A percentile compares a stretch with the other conserved stretches of the same genome.
phyloP scores from a whole-genome alignment of 139 green algal genomes.

The Mychonastes homosphaera region DNA sequence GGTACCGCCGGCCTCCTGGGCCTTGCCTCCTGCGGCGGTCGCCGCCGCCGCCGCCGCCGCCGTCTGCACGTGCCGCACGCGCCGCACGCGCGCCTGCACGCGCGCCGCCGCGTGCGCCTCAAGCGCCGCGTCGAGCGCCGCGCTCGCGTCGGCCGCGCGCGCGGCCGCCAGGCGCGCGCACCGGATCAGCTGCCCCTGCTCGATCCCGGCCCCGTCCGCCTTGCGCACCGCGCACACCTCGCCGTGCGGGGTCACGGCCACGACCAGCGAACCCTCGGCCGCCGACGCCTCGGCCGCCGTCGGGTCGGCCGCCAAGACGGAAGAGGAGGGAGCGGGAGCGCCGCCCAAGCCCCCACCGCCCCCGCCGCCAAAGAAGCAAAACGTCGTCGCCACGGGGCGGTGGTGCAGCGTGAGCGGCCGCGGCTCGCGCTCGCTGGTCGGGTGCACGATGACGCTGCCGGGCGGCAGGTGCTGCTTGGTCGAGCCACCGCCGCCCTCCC shows the following conservation, averaged over 20 bases:
- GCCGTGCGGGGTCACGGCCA: slow-evolving; percentile 5
- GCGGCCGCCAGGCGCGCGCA: too few species aligned
- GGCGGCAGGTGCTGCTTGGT: not conserved
- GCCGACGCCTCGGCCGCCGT: slow-evolving; percentile 60
- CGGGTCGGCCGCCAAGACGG: slow-evolving; percentile 60
- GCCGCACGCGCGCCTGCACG: too few species aligned
- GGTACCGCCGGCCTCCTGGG: too few species aligned
- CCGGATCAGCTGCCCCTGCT: not conserved
- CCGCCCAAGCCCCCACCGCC: not conserved
- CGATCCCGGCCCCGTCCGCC: not conserved
- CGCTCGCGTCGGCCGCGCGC: too few species aligned
- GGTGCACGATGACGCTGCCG: slow-evolving; percentile 18
- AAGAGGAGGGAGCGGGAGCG: not conserved
- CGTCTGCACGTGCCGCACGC: too few species aligned
- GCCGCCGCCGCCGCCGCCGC: too few species aligned
- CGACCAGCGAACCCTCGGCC: slow-evolving; percentile 2
- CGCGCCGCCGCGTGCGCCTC: too few species aligned
- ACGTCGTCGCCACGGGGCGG: slow-evolving; percentile 66
- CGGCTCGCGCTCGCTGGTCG: slow-evolving; percentile 52
- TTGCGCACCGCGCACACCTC: slow-evolving; percentile 14
- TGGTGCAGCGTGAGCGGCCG: slow-evolving; percentile 82
- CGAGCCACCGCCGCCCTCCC: too few species aligned
- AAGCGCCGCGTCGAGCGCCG: too few species aligned
- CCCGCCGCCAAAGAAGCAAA: slow-evolving; percentile 54
- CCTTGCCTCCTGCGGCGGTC: too few species aligned